Evolutionary conservation across 805 yeast genomes (phyloP), one percentile per base, ranked within the genome.

Genomic region (Lipomyces lipofer): DNA sequence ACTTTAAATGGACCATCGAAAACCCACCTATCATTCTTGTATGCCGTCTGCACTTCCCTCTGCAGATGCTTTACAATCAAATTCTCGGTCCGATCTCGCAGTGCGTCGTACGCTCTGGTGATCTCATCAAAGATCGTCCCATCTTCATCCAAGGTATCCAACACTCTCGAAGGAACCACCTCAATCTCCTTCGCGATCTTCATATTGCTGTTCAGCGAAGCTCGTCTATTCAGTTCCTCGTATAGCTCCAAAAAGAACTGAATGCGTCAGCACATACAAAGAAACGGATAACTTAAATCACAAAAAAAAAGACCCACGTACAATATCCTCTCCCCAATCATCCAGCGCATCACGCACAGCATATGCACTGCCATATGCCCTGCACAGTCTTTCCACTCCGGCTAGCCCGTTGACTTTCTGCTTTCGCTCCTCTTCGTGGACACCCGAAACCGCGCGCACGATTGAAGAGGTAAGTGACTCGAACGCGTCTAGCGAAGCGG

Each of bases 61-160:
- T 52, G 54, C 29, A 76, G 63, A 48, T 72, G 69, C 8, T 56
- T 60, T 4, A 57, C 59, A 10, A 75, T 57, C 25, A 69, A 64
- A 10, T 61, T 58, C 3, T 67, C 65, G 1, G 73, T 68, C 33
- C 68, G 64, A 2, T 53, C 49, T 33, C 68, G 56, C 22, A 77
- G 57, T 6, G 67, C 68, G 15, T 66, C 54, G 56, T 77, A 78
- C 1, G 75, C 74, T 3, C 58, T 60, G 19, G 73, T 72, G 21
- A 77, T 73, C 21, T 76, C 75, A 48, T 75, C 77, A 58, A 78
- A 78, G 44, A 77, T 72, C 2, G 80, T 73, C 10, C 71, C 66
- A 39, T 67, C 69, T 32, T 63, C 65, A 30, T 55, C 66, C 25
- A 43, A 27, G 9, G 53, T 33, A 6, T 51, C 59, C 4, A 66